Base-by-base conservation (phyloP, 441 rosid genomes). In the Adansonia grandidieri region DNA sequence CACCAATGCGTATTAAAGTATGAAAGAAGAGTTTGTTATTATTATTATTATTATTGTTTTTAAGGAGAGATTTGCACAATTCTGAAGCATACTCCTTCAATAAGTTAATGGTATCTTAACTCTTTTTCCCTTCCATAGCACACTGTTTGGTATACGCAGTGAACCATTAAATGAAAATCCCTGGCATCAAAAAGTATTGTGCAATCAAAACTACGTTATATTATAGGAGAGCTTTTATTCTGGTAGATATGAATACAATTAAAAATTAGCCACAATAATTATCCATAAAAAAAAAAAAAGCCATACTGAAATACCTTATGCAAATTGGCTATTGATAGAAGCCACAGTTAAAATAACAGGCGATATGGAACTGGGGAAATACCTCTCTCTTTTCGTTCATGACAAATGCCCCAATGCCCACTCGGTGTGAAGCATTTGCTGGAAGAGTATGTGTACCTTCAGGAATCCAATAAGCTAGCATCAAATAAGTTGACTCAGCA, bases 391-490 rank as follows among this genome's bases (percentile, higher is more conserved):
- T 88, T 57, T 87, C 81, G 78, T 93, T 92, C 87, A 94, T 82
- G 83, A 92, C 95, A 82, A 94, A 89, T n/a, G 91, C 97, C 56
- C 96, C 96, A 11, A 96, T 65, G 54, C 91, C 79, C 58, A 91
- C 93, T 11, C 97, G 84, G 81, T 96, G 99, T 22, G 92, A 85
- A 20, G 99, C 98, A 84, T 96, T 91, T 20, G 90, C 83, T 47
- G 98, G 99, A 87, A 96, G 86, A 53, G 93, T 86, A 78, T 90
- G 73, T 40, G 85, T 71, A 57, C 79, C 86, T 78, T 80, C 81
- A 45, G 94, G 97, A 82, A 94, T 91, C 97, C 98, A 94, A 80
- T 88, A 82, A 47, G 85, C 91, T 67, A 94, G 95, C 99, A 96
- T 96, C 80, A 96, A 63, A 85, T 92, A 88, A 67, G 82, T 82